Base-by-base conservation (phyloP, 768 basidiomycete genomes). In the Saitozyma sp. region DNA sequence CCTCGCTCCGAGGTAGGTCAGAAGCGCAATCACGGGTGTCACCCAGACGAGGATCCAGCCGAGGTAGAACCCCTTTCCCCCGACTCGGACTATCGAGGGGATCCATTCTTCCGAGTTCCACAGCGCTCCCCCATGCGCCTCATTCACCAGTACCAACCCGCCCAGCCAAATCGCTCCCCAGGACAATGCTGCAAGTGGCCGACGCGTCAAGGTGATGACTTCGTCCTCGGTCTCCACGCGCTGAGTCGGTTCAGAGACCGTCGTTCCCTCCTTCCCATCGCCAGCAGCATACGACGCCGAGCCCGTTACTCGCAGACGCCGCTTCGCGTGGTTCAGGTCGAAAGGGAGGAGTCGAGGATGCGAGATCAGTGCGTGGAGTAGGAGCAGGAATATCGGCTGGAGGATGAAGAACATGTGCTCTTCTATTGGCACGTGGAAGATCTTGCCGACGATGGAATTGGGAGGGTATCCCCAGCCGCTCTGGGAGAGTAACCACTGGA, bases 371-470 rank as follows among this genome's bases (percentile, higher is more conserved):
- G 46, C 56, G 54, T 78, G 74, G 9, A 78, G 56, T n/a, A 78
- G 59, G 16, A 77, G 62, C 19, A 78, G 39, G 38, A 78, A 61
- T 6, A 75, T 63, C 4, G 77, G 77, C 56, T 78, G 77, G 11
- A 77, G 64, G 52, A 78, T 63, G 65, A 78, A 77, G 62, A 78
- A 78, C 29, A 75, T 40, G 56, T 78, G 75, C 68, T 78, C 77
- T 69, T 78, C 77, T 14, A 78, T 61, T 7, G 77, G 77, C 39
- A 78, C 61, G 56, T 67, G 52, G 38, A 37, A 62, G 45, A 78
- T 69, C 38, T 58, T 64, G 48, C 64, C 67, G 50, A 77, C 49
- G 61, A 77, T 71, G n/a, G 70, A 71, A 14, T 58, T 53, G 3
- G 63, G 54, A n/a, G 77, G 75, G 50, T 78, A 78, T 2, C 64